Evolutionary conservation across 2,329 filamentous ascomycete genomes (phyloP).

Genomic region (Proliferodiscus dingleyae): DNA sequence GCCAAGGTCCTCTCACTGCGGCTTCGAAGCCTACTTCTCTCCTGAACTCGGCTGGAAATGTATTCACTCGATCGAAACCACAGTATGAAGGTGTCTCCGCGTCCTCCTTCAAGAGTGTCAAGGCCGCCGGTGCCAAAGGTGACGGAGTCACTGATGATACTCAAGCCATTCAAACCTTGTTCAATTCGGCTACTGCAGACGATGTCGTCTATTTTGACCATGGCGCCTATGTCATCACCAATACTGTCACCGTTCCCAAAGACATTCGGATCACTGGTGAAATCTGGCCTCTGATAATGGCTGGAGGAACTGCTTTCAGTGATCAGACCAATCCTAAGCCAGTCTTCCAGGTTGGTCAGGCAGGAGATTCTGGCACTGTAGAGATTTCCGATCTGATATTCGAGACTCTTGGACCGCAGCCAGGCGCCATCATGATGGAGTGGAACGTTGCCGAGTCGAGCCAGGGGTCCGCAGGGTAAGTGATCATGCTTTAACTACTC

Average conservation of each 20-base stretch:
- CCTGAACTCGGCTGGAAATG: slow-evolving; percentile 55
- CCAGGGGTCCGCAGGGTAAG: slow-evolving; percentile 68
- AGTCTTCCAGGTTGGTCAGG: slow-evolving; percentile 79
- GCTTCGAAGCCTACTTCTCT: slow-evolving; percentile 63
- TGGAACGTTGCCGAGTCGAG: slow-evolving; percentile 74
- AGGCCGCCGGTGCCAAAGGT: slow-evolving; percentile 75
- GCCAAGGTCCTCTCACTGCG: slow-evolving; percentile 55
- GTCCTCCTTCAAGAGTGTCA: slow-evolving; percentile 77
- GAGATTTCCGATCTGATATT: slow-evolving; percentile 88
- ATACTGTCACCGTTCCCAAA: slow-evolving; percentile 68
- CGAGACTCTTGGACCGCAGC: slow-evolving; percentile 70
- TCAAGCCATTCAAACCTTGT: slow-evolving; percentile 70
- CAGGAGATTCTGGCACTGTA: slow-evolving; percentile 71
- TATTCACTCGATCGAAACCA: slow-evolving; percentile 84
- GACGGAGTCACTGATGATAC: slow-evolving; percentile 89
- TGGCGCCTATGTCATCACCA: slow-evolving; percentile 59
- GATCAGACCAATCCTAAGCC: slow-evolving; percentile 72
- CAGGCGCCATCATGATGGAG: slow-evolving; percentile 84
- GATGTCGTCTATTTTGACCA: slow-evolving; percentile 72
- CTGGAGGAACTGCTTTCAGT: slow-evolving; percentile 67
- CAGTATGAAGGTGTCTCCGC: slow-evolving; percentile 69
- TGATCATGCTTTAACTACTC: no score
- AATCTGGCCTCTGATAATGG: slow-evolving; percentile 87
- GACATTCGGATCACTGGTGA: slow-evolving; percentile 86
- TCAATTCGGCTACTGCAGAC: slow-evolving; percentile 60